Conservation (phyloP, 208 protist genomes). For the Wallacemonas rigidus region DNA sequence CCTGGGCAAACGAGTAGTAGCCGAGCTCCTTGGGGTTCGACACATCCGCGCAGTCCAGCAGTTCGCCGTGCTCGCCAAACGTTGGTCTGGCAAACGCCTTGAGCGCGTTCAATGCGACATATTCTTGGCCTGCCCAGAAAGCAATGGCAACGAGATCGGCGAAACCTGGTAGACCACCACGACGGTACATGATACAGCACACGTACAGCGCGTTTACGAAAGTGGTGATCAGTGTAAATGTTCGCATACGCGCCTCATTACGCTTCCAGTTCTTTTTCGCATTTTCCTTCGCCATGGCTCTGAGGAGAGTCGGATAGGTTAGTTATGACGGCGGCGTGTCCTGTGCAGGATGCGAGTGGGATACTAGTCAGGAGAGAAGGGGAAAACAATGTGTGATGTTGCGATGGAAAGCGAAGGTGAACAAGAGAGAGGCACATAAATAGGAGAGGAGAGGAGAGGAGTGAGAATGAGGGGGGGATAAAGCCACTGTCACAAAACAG, state of each 20-base stretch:
- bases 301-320: no score
- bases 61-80: conserved; percentile 47
- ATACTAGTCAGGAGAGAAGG: no score
- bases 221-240: conserved; percentile 67
- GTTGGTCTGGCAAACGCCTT: conserved; percentile 57
- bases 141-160: conserved; percentile 51
- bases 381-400: no score
- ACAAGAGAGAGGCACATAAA: no score
- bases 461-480: no score
- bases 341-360: no score
- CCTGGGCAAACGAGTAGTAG: conserved; percentile 80
- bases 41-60: conserved; percentile 76
- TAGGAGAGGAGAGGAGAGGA: no score
- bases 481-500: no score
- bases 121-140: conserved; percentile 88
- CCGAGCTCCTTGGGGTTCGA: conserved; percentile 82
- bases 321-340: no score
- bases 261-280: conserved; percentile 80
- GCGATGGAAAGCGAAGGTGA: no score
- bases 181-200: conserved; percentile 54
- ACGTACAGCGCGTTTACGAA: conserved; percentile 72
- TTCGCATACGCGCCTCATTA: conserved; percentile 71
- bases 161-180: conserved; percentile 57
- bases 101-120: conserved; percentile 49
- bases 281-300: conserved; percentile 81